Percentiles rank a stretch among this genome's conserved stretches.
phyloP scores from a whole-genome alignment of 139 green algal genomes.

The Chlamydomonas schloesseri region DNA sequence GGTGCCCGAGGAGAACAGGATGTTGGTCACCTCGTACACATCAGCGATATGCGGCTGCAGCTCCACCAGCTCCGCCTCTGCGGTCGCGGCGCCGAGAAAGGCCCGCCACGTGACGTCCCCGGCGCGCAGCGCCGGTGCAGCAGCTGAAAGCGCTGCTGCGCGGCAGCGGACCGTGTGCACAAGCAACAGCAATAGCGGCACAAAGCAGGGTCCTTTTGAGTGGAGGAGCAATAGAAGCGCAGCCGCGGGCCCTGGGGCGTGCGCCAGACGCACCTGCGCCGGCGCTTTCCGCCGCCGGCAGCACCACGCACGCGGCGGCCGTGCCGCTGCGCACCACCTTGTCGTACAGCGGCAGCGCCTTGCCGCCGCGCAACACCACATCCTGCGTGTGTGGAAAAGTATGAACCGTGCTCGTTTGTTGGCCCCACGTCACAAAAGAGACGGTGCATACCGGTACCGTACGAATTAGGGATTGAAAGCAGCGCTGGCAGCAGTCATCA shows the following conservation, averaged over 20 bases:
- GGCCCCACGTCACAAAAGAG: too few species aligned
- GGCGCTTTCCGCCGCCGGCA: conserved; percentile 57
- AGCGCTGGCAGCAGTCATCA: too few species aligned
- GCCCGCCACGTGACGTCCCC: conserved; percentile 52
- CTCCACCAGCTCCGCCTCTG: not conserved
- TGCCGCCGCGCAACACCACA: conserved; percentile 79
- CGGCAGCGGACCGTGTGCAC: too few species aligned
- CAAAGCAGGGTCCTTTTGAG: too few species aligned
- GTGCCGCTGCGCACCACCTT: conserved; percentile 63
- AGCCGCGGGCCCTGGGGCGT: too few species aligned
- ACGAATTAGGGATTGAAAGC: too few species aligned
- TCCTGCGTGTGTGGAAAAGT: too few species aligned
- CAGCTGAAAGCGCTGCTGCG: not conserved
- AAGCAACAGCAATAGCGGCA: too few species aligned
- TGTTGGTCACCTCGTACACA: conserved; percentile 70
- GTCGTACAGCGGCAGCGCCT: conserved; percentile 81
- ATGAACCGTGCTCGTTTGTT: too few species aligned
- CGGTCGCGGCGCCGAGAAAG: conserved; percentile 60
- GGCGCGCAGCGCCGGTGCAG: not conserved
- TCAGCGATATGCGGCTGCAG: conserved; percentile 50
- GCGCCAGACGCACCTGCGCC: too few species aligned
- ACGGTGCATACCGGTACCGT: too few species aligned
- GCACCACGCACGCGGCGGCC: conserved; percentile 55
- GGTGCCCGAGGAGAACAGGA: conserved; percentile 96
- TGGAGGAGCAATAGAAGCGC: too few species aligned